These are phyloP conservation scores for Lepraria neglecta DNA, from an alignment of 495 filamentous ascomycete genomes.

Conservation along the genomic window DNA sequence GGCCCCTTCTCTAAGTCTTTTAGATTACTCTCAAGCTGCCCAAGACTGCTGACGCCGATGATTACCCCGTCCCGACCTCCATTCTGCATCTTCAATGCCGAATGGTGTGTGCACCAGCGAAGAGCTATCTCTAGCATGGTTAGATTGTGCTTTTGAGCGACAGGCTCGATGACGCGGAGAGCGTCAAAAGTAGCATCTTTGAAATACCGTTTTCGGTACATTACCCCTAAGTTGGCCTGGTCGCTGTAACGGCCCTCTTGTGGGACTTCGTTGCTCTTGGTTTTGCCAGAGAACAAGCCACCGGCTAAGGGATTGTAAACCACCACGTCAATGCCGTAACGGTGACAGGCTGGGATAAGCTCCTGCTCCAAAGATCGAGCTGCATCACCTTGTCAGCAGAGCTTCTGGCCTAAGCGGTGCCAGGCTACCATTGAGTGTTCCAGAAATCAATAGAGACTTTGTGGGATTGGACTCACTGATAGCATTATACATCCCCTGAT, in stretches of 20 bases:
- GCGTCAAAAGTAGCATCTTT: slow-evolving; percentile 71
- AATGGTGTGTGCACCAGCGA: slow-evolving; percentile 78
- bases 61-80: slow-evolving; percentile 73
- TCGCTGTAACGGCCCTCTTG: slow-evolving; percentile 64
- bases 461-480: slow-evolving; percentile 41
- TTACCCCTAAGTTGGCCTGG: slow-evolving; percentile 42
- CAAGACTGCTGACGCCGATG: slow-evolving; percentile 67
- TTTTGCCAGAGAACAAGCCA: slow-evolving; percentile 79
- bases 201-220: slow-evolving; percentile 79
- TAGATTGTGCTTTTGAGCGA: slow-evolving; percentile 65
- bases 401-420: too few relatives aligned
- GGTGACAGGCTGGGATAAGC: slow-evolving; percentile 69
- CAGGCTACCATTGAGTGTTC: too few relatives aligned
- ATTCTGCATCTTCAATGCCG: slow-evolving; percentile 62
- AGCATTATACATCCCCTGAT: slow-evolving; percentile 63
- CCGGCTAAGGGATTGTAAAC: slow-evolving; percentile 89
- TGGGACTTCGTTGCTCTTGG: slow-evolving; percentile 64
- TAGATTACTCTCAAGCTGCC: slow-evolving; percentile 71
- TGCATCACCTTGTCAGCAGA: slow-evolving; percentile 13
- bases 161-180: slow-evolving; percentile 64
- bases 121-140: slow-evolving; percentile 75
- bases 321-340: slow-evolving; percentile 81
- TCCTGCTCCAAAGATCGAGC: slow-evolving; percentile 74
- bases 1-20: slow-evolving; percentile 78
- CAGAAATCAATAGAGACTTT: too few relatives aligned